Evolutionary conservation across 2,329 filamentous ascomycete genomes (phyloP).

Genomic region (Zymoseptoria passerinii): DNA sequence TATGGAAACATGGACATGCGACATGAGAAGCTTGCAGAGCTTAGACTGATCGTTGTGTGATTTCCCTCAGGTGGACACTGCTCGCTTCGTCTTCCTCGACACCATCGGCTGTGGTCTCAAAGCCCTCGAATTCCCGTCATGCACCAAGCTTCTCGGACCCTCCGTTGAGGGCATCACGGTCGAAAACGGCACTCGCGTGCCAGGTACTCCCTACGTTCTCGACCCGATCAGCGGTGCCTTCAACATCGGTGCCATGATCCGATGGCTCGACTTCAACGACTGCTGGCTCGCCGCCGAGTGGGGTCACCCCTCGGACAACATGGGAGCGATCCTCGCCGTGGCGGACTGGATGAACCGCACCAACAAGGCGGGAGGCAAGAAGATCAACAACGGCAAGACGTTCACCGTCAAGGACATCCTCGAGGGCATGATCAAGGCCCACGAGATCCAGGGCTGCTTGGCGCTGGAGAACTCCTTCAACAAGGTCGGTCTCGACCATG

Average conservation of each 20-base stretch:
- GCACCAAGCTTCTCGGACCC: slow-evolving; percentile 87
- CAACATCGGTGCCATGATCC: slow-evolving; percentile 98
- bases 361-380: slow-evolving; percentile 69
- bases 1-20: slow-evolving; percentile 13
- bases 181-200: slow-evolving; percentile 84
- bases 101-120: slow-evolving; percentile 95
- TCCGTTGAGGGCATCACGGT: slow-evolving; percentile 84
- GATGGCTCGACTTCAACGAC: slow-evolving; percentile 99
- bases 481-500: slow-evolving; percentile 96
- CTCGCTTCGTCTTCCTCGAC: slow-evolving; percentile 92
- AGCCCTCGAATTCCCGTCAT: slow-evolving; percentile 90
- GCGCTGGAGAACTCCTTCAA: slow-evolving; percentile 98
- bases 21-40: background rate
- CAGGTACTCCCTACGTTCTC: slow-evolving; percentile 85
- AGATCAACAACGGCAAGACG: slow-evolving; percentile 62
- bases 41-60: slow-evolving; percentile 14
- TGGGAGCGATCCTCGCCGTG: slow-evolving; percentile 91
- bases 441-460: slow-evolving; percentile 96
- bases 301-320: slow-evolving; percentile 97
- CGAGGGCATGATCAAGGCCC: slow-evolving; percentile 92
- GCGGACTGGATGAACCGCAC: slow-evolving; percentile 97
- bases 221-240: slow-evolving; percentile 94
- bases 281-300: slow-evolving; percentile 99
- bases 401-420: slow-evolving; percentile 85
- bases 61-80: slow-evolving; percentile 70